Percentiles rank a stretch among this genome's conserved stretches.
Conservation (phyloP, 2,329 filamentous ascomycete genomes). For the Fusarium sp. region DNA sequence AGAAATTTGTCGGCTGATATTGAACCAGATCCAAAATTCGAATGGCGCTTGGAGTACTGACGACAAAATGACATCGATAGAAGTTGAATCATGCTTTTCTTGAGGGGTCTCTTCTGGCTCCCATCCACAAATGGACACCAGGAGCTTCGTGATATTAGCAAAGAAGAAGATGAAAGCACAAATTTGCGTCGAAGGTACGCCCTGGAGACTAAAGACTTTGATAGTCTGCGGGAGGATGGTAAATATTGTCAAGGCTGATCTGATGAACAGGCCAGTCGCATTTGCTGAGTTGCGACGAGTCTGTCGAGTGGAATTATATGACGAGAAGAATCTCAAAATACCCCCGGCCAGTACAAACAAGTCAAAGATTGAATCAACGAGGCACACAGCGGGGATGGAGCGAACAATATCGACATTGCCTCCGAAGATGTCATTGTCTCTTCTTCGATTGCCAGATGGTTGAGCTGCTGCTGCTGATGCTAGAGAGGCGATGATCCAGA, state of each 20-base stretch:
- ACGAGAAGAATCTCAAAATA: accelerated
- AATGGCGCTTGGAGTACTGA: background rate
- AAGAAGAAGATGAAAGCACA: constrained; percentile 3
- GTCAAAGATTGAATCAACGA: background rate
- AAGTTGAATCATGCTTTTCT: accelerated
- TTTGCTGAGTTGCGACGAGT: background rate
- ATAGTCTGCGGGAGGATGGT: background rate
- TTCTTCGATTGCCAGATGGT: background rate
- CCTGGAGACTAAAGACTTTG: background rate
- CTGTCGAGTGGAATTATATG: background rate
- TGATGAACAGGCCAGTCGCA: background rate
- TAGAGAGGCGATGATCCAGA: constrained; percentile 12
- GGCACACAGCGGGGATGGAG: background rate
- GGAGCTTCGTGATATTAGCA: background rate
- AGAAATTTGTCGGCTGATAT: background rate
- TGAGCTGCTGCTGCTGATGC: background rate
- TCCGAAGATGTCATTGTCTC: background rate
- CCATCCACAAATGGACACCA: background rate
- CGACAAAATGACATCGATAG: accelerated
- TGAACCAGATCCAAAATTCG: constrained; percentile 10
- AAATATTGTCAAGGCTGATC: background rate
- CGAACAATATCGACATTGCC: background rate
- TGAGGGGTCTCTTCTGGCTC: background rate
- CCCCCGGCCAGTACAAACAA: accelerated
- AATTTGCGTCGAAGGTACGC: background rate